Base-by-base conservation (phyloP, 2,329 filamentous ascomycete genomes). In the Ampelomyces quisqualis region DNA sequence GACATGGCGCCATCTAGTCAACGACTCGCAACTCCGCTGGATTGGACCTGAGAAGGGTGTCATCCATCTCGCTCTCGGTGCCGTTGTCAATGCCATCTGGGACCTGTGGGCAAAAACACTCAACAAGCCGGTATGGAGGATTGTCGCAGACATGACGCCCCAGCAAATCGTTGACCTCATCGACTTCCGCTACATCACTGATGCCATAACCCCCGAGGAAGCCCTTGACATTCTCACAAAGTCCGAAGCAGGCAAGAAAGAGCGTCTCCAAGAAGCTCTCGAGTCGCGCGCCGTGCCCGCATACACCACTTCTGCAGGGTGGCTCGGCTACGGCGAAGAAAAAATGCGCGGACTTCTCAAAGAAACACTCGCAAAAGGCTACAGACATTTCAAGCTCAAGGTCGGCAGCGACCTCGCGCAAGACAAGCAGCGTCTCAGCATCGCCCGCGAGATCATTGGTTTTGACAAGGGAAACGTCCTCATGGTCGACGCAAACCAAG, bases 1-100 rank as follows among this genome's bases (percentile, higher is more conserved):
- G 69, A 95, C 90, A 33, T 95, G 90, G 90, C 82, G 90, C 18
- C 82, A 94, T 69, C 82, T 95, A n/a, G 89, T 95, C 57, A 86
- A 85, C 49, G 90, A 95, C 77, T 87, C 82, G 55, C 90, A 95
- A 70, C 77, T 95, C 38, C 86, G 90, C 42, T 95, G 90, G 90
- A 93, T 95, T 62, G 90, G 90, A 0, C 90, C 90, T 0, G 90
- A 95, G 62, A 95, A 95, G 72, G 90, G 90, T 45, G 90, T 95
- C 30, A 94, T 94, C 56, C 90, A 95, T 70, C 85, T 96, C 6
- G 90, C 90, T 1, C 82, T 95, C 8, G 89, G 88, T 20, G 87
- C 89, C 29, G 85, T 95, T 11, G 87, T 94, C 57, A 95, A 95
- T 67, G 90, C 89, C 11, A 77, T 95, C 58, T 95, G 90, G 90